Evolutionary conservation across 805 yeast species (phyloP).

Genomic region (Wickerhamomyces xylosicus): DNA sequence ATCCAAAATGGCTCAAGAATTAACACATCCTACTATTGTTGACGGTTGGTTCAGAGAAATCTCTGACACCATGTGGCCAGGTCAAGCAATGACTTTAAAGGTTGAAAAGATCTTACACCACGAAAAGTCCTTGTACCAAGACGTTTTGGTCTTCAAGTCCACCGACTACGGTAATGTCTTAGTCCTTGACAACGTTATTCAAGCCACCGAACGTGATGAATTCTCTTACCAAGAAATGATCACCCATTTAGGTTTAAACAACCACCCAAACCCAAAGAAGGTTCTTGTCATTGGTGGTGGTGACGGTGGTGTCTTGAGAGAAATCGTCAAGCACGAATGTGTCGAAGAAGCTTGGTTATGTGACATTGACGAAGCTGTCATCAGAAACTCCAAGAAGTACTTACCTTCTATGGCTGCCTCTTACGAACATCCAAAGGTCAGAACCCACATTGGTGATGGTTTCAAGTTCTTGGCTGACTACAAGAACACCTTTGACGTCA

Average conservation of each 20-base stretch:
- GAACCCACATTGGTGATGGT: slow-evolving; percentile 93
- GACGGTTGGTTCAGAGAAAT: slow-evolving; percentile 98
- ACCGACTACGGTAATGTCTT: slow-evolving; percentile 92
- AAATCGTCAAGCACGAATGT: slow-evolving; percentile 77
- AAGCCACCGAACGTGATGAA: slow-evolving; percentile 95
- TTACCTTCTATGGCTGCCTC: slow-evolving; percentile 83
- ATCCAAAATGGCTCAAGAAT: slow-evolving; percentile 3
- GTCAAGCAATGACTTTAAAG: slow-evolving; percentile 89
- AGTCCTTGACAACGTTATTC: slow-evolving; percentile 91
- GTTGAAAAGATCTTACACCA: slow-evolving; percentile 82
- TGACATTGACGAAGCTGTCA: slow-evolving; percentile 93
- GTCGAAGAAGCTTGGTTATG: slow-evolving; percentile 87
- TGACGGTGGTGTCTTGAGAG: slow-evolving; percentile 97
- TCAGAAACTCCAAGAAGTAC: slow-evolving; percentile 75
- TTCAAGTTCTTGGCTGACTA: slow-evolving; percentile 84
- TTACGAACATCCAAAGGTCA: slow-evolving; percentile 80
- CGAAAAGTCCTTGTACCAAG: slow-evolving; percentile 86
- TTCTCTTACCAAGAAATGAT: slow-evolving; percentile 98
- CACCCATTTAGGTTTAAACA: slow-evolving; percentile 83
- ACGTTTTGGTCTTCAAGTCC: slow-evolving; percentile 85
- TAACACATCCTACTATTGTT: slow-evolving; percentile 32
- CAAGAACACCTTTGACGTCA: slow-evolving; percentile 84
- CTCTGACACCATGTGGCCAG: slow-evolving; percentile 97
- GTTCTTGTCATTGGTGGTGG: slow-evolving; percentile 98
- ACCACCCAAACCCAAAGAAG: slow-evolving; percentile 89